Percentiles rank a stretch among this genome's conserved stretches.
These are phyloP conservation scores for Barnettozyma hawaiiensis DNA, from an alignment of 1,139 yeast genomes.

Conservation along the genomic window DNA sequence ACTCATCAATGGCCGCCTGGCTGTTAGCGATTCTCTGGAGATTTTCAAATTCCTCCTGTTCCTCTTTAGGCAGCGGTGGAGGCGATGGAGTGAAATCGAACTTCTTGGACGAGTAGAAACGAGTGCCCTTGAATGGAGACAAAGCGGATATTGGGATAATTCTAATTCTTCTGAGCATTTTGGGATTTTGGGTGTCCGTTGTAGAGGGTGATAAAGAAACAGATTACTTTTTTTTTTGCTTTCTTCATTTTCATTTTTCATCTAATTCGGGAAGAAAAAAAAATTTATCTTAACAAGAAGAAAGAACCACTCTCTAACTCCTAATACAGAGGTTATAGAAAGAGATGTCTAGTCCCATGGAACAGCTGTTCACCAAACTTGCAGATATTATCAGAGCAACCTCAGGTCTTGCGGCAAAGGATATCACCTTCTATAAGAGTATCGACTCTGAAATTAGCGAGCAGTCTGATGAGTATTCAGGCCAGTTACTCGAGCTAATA, in stretches of 20 bases:
- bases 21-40: slow-evolving; percentile 78
- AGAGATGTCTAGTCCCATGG: slow-evolving; percentile 5
- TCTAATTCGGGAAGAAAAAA: slow-evolving; percentile 1
- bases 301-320: no score
- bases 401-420: slow-evolving; percentile 70
- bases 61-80: slow-evolving; percentile 76
- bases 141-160: neutral
- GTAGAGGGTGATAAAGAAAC: neutral
- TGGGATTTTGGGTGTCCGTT: neutral
- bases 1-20: slow-evolving; percentile 74
- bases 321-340: no score
- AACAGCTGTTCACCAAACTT: slow-evolving; percentile 32
- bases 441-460: slow-evolving; percentile 49
- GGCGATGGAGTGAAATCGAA: slow-evolving; percentile 57
- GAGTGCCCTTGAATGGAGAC: slow-evolving; percentile 1
- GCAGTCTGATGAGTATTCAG: slow-evolving; percentile 40
- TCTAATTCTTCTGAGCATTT: slow-evolving; percentile 8
- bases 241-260: neutral
- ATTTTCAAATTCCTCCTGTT: slow-evolving; percentile 88
- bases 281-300: neutral
- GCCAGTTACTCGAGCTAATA: slow-evolving; percentile 44
- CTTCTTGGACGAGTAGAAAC: slow-evolving; percentile 21
- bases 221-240: neutral
- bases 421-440: slow-evolving; percentile 66
- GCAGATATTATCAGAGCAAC: slow-evolving; percentile 63